Base-by-base conservation (phyloP, 192 early-diverging fungal species). In the Entomortierella chlamydospora region DNA sequence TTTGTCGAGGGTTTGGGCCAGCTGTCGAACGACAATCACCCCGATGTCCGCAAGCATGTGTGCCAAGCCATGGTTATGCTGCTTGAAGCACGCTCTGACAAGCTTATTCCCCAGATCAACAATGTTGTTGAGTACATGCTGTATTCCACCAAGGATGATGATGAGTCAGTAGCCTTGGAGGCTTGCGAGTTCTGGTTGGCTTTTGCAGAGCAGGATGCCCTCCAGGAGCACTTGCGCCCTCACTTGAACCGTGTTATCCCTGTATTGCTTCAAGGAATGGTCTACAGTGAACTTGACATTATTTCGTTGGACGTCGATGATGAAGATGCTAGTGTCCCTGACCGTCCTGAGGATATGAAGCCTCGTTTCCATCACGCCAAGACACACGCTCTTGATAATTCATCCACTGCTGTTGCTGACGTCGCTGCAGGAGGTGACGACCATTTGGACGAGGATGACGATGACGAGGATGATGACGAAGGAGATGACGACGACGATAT, bases 151-250 rank as follows among this genome's bases (percentile, higher is more conserved):
- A 91, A 94, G 86, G 90, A 93, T 68, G 85, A 88, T 22, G 94
- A 98, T 64, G 87, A 93, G 23, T 86, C 90, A 33, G 90, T 99
- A 54, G 97, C 97, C n/a, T 86, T 98, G 64, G 98, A 99, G 83
- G 97, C 97, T 12, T 96, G 95, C 82, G 98, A 99, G 85, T 99
- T 99, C 83, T 99, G 97, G 97, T 81, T 98, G 37, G 92, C 93
- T 43, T 95, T 98, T 87, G 95, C 95, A 58, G 98, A 99, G 83
- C 95, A 97, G 68, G 92, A 95, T 50, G 89, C 88, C 30, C 70
- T 97, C 64, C 84, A 88, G 55, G 93, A 90, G 58, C 86, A 89
- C 47, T 83, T 95, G 57, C 88, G 85, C 54, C 91, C 91, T 18
- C 90, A 87, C 70, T 78, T 93, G 30, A 83, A 81, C 61, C 93